Conservation (phyloP, 176 grass and related monocot genomes). For the Phoenix roebelenii region DNA sequence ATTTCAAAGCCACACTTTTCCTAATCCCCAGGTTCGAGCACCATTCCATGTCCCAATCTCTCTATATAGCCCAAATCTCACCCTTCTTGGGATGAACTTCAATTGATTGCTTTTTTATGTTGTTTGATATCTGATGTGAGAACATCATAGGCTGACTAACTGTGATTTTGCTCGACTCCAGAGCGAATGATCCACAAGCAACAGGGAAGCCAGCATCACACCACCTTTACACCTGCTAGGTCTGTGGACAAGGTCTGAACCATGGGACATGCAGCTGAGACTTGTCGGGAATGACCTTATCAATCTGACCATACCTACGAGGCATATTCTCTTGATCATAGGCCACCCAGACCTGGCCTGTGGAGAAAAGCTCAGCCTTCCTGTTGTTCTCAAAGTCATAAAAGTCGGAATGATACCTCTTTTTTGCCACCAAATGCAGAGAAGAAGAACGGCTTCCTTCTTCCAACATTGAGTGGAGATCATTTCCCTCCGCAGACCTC, state of each 20-base stretch:
- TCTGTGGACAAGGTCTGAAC: constrained; percentile 48
- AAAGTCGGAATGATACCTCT: constrained; percentile 14
- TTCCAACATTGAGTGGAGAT: too few species aligned
- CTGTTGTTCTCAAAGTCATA: constrained; percentile 38
- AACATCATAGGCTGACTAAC: constrained; percentile 36
- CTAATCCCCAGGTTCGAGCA: constrained; percentile 26
- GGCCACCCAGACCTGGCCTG: constrained; percentile 57
- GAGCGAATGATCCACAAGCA: constrained; percentile 51
- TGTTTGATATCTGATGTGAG: constrained; percentile 26
- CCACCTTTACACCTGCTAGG: constrained; percentile 47
- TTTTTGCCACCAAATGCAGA: too few species aligned
- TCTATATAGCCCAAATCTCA: constrained; percentile 61
- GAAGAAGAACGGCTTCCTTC: too few species aligned
- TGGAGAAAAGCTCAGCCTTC: constrained; percentile 20
- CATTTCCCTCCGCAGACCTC: too few species aligned
- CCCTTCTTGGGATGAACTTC: constrained; percentile 54
- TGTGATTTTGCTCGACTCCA: constrained; percentile 19
- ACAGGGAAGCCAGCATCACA: constrained; percentile 38
- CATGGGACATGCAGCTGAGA: constrained; percentile 47
- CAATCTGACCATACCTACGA: constrained; percentile 49
- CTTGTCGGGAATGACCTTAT: constrained; percentile 33
- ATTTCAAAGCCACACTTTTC: constrained; percentile 38
- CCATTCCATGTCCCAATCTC: constrained; percentile 58
- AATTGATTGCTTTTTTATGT: constrained; percentile 5
- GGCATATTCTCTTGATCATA: constrained; percentile 47